phyloP scores from a whole-genome alignment of 441 rosid genomes.

The Eutrema salsugineum region DNA sequence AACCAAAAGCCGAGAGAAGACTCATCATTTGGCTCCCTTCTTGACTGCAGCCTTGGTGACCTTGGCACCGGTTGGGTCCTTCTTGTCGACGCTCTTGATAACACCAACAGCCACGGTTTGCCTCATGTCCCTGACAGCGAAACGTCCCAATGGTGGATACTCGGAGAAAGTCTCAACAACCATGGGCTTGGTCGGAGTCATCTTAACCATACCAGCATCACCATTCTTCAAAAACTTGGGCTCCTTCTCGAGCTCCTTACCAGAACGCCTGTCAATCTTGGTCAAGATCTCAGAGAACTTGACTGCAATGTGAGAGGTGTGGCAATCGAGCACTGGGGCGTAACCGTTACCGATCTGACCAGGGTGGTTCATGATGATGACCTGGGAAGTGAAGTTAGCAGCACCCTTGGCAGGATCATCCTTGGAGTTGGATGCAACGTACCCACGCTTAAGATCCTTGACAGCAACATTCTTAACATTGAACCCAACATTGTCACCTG shows the following conservation, averaged over 20 bases:
- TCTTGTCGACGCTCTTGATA: conserved; percentile 77
- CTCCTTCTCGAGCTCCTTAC: not conserved
- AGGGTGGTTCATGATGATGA: conserved; percentile 83
- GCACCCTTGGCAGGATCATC: conserved; percentile 73
- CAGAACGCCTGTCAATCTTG: conserved; percentile 3
- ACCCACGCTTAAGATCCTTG: conserved; percentile 84
- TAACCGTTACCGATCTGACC: conserved; percentile 68
- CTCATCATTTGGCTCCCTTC: conserved; percentile 76
- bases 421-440: conserved; percentile 71
- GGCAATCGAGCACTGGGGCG: conserved; percentile 62
- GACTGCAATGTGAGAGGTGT: conserved; percentile 64
- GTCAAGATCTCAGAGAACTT: conserved; percentile 22
- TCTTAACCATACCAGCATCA: conserved; percentile 60
- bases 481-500: conserved; percentile 68
- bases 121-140: conserved; percentile 83
- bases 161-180: conserved; percentile 75
- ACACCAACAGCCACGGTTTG: conserved; percentile 84
- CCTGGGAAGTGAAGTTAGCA: conserved; percentile 62
- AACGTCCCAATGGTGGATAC: conserved; percentile 83
- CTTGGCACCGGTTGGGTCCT: conserved; percentile 69
- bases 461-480: conserved; percentile 80
- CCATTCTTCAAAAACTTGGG: conserved; percentile 30
- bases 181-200: conserved; percentile 83
- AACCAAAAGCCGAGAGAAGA: not conserved
- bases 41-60: conserved; percentile 62